A percentile compares a stretch with the other conserved stretches of the same genome.
phyloP scores from a whole-genome alignment of 2,329 filamentous ascomycete genomes.

The Hortaea werneckii region DNA sequence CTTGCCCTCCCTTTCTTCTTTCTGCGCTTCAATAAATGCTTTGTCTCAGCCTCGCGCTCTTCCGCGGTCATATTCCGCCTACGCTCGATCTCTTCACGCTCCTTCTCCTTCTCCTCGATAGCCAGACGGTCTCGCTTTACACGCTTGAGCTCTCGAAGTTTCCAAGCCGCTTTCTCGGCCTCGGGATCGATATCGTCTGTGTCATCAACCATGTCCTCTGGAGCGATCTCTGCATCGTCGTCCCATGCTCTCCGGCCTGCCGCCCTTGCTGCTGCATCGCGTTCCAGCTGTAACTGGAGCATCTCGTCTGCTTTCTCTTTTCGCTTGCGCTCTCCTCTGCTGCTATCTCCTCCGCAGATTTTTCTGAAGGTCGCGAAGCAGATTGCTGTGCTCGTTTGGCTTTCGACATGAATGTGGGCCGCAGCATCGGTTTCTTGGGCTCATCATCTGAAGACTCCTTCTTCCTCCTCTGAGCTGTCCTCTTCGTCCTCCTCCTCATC shows the following conservation, averaged over 20 bases:
- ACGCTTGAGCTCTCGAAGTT: slow-evolving; percentile 78
- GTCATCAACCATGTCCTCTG: slow-evolving; percentile 75
- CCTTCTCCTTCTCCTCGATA: slow-evolving; percentile 74
- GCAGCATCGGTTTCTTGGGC: slow-evolving; percentile 46
- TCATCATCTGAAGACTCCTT: slow-evolving; percentile 46
- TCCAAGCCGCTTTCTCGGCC: slow-evolving; percentile 87
- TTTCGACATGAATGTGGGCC: slow-evolving; percentile 60
- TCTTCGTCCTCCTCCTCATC: slow-evolving; percentile 26
- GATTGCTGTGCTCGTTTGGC: slow-evolving; percentile 38
- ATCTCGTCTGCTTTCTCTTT: slow-evolving; percentile 66
- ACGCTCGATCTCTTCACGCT: slow-evolving; percentile 81
- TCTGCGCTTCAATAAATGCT: slow-evolving; percentile 64
- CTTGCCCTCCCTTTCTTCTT: slow-evolving; percentile 61
- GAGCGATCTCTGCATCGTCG: slow-evolving; percentile 51
- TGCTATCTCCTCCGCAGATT: slow-evolving; percentile 30
- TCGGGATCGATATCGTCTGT: slow-evolving; percentile 78
- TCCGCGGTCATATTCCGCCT: slow-evolving; percentile 76
- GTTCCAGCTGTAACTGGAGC: slow-evolving; percentile 80
- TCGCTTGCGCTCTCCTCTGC: slow-evolving; percentile 47
- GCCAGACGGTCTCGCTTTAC: slow-evolving; percentile 77
- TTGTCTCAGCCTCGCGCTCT: slow-evolving; percentile 80
- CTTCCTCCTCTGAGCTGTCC: slow-evolving; percentile 26
- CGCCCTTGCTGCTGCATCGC: slow-evolving; percentile 64
- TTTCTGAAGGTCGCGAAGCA: slow-evolving; percentile 14
- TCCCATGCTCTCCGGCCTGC: slow-evolving; percentile 82